Conservation (phyloP, 352 stramenopile species). For the Globisporangium heterothallicum region DNA sequence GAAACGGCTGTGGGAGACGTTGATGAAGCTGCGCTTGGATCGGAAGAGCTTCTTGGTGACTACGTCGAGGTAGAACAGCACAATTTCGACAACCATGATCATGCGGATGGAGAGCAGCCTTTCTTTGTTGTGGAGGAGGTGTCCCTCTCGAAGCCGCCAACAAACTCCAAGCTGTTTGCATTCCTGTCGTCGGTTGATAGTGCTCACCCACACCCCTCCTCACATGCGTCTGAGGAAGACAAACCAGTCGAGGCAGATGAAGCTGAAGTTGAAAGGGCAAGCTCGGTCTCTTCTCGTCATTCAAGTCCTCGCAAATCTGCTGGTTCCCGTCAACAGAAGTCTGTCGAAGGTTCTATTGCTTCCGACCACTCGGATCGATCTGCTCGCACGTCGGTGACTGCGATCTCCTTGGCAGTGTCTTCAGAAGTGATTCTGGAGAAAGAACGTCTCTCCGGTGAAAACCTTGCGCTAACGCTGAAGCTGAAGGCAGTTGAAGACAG, state of each 20-base stretch:
- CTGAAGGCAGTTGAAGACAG: slow-evolving; percentile 20
- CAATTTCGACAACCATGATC: slow-evolving; percentile 17
- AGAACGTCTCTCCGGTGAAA: slow-evolving; percentile 32
- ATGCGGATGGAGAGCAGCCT: slow-evolving; percentile 23
- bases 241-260: slow-evolving; percentile 14
- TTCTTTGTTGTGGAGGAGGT: slow-evolving; percentile 35
- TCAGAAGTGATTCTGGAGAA: slow-evolving; percentile 36
- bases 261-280: no score
- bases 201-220: slow-evolving; percentile 10
- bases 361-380: slow-evolving; percentile 10
- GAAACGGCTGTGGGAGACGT: neutral
- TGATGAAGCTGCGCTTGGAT: neutral
- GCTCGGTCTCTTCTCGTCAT: neutral
- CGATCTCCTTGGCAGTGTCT: slow-evolving; percentile 10
- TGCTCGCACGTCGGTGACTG: slow-evolving; percentile 6
- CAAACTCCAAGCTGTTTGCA: slow-evolving; percentile 43
- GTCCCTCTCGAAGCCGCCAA: slow-evolving; percentile 19
- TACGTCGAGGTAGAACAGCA: slow-evolving; percentile 13
- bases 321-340: slow-evolving; percentile 1
- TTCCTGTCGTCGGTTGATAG: slow-evolving; percentile 48
- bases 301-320: slow-evolving; percentile 6
- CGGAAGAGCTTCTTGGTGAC: neutral
- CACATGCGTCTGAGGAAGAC: slow-evolving; percentile 7
- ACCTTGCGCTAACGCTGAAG: slow-evolving; percentile 29
- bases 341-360: slow-evolving; percentile 10